These are phyloP conservation scores for Pouteria campechiana DNA, from an alignment of 179 eudicot species.

Conservation along the genomic window DNA sequence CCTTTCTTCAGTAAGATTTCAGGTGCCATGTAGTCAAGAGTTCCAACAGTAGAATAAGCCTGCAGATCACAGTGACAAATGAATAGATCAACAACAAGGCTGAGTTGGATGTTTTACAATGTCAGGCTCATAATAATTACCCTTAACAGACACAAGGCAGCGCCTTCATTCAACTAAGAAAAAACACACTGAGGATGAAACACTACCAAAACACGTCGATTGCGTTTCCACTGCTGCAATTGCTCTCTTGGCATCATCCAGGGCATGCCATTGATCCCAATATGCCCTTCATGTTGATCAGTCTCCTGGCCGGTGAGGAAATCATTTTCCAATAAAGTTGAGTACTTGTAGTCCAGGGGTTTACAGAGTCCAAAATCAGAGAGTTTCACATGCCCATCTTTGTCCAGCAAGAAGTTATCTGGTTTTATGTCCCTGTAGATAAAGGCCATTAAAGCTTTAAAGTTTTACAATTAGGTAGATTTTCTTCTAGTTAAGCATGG, in stretches of 20 bases:
- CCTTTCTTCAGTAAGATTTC: slow-evolving; percentile 60
- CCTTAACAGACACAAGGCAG: too few species aligned
- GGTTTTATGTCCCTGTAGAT: slow-evolving; percentile 65
- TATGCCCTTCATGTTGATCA: slow-evolving; percentile 17
- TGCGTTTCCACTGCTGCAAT: slow-evolving; percentile 61
- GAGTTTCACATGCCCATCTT: slow-evolving; percentile 60
- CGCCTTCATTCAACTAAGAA: too few species aligned
- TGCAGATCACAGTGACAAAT: slow-evolving; percentile 10
- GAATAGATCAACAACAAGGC: background rate
- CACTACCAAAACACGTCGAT: slow-evolving; percentile 58
- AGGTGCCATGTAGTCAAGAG: slow-evolving; percentile 77
- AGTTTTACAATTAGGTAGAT: too few species aligned
- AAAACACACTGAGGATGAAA: too few species aligned
- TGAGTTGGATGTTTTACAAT: too few species aligned
- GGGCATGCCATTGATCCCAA: slow-evolving; percentile 25
- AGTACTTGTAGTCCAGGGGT: slow-evolving; percentile 45
- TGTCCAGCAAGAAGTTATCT: slow-evolving; percentile 62
- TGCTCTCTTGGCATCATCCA: slow-evolving; percentile 65
- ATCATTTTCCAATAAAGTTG: slow-evolving; percentile 42
- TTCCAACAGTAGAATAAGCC: slow-evolving; percentile 76
- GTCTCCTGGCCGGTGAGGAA: slow-evolving; percentile 27
- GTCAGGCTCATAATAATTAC: too few species aligned
- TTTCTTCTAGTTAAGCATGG: too few species aligned
- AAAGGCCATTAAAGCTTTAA: too few species aligned
- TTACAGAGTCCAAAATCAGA: slow-evolving; percentile 76